Evolutionary conservation across 2,329 filamentous ascomycete genomes (phyloP), one percentile per base, ranked within the genome.

Genomic region (Westerdykella sp.): DNA sequence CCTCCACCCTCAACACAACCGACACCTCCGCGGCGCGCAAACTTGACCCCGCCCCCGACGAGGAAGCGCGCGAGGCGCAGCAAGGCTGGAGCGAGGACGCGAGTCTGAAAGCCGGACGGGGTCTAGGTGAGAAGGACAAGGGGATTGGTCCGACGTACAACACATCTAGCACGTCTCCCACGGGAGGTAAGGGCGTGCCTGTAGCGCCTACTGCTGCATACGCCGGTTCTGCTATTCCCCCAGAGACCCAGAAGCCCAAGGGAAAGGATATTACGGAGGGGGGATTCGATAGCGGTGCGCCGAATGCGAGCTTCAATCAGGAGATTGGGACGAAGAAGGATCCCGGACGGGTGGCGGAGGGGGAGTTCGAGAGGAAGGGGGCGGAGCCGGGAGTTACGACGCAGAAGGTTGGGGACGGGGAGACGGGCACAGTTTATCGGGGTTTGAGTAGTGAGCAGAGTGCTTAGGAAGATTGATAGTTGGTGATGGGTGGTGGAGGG

Each of bases 241-340:
- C 55, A 34, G 63, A 55, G 16, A 53, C 52, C 31, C 49, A 53
- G 13, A 72, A 73, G 59, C 75, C 76, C 5, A 72, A 78, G 49
- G 77, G 77, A 12, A 66, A 61, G 44, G 75, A 78, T 52, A 50
- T 79, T 41, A 70, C 55, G 1, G 75, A 78, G 48, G 73, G 72
- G 18, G 28, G 76, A 73, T 53, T 79, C 73, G 58, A 71, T 57
- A 18, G 62, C 65, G 12, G 12, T 14, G 40, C 30, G 6, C 45
- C 46, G 1, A 48, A 45, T 39, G 42, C 45, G 15, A 38, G 32
- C 4, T 46, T 46, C 32, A 44, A 41, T 56, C 48, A 53, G 1
- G 73, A 78, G 18, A 74, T 81, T 46, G 79, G 79, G 2, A 68
- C 69, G 2, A 62, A 73, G 48, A 69, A 78, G 34, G 79, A 83